Evolutionary conservation across 352 stramenopile genomes (phyloP), one percentile per base, ranked within the genome.

Genomic region (Chrysophaeum taylorii): DNA sequence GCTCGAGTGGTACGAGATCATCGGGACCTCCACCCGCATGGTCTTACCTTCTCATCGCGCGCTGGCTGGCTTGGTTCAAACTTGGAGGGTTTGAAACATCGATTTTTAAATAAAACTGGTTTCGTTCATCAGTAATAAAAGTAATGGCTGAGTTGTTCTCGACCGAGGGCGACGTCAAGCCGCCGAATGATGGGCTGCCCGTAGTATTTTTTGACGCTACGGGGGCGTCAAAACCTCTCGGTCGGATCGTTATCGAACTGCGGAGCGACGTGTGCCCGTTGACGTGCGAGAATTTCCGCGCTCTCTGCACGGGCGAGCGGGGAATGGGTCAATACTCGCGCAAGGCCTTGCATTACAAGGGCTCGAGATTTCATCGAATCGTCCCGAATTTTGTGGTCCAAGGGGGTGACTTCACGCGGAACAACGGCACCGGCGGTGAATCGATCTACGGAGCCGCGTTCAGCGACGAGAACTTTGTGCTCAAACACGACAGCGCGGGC

Each of bases 221-320:
- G 67, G 81, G 92, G 70, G 83, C 80, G 75, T 83, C 82, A 43
- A 76, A 53, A n/a, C 71, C 84, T 50, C 77, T 67, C 35, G 89
- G 89, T 73, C 85, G 89, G 70, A 87, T 95, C 70, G 85, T 92
- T 50, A 93, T 70, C 2, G 33, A 29, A 39, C 75, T 98, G 57
- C 95, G 90, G 82, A 90, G 89, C 33, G 87, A 97, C 73, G 84
- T 94, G 27, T 90, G 92, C 69, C 95, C 95, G 38, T 96, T 97
- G 82, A 97, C 95, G 16, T 92, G 90, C 23, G 93, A 98, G 79
- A 99, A 99, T 83, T 99, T 99, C 82, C 83, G 89, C 63, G 86
- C 89, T 69, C 81, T 99, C 18, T 98, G 93, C 85, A 98, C 94
- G 66, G 95, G 92, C 75, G 92, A 98, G 78, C 88, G 88, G 21